Evolutionary conservation across 2,329 filamentous ascomycete genomes (phyloP), one percentile per base, ranked within the genome.

Genomic region (Xylaria sp.): DNA sequence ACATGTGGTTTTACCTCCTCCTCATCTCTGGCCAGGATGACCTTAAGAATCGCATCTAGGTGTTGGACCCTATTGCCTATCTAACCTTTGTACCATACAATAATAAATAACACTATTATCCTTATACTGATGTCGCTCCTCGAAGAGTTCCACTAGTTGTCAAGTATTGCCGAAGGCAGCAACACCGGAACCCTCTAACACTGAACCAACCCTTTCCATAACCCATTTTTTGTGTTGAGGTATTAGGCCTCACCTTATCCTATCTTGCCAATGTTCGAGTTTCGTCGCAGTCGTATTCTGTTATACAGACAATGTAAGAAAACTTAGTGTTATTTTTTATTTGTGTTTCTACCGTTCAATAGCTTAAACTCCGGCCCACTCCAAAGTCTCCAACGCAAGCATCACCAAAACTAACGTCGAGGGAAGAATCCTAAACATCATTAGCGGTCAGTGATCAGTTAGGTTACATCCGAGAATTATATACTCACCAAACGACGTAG

Each of bases 331-430:
- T 51, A 17, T 17, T 14, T 14, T 27, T 36, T 30, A 12, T 7
- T 1, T 17, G 21, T 30, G 8, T 7, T 1, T 17, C 19, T 21
- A n/a, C 27, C 2, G 6, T 32, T 14, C n/a, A 17, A 21, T 17
- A 8, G 11, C 32, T 56, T 65, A 67, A 24, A 60, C 42, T 9
- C 54, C 76, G 75, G 94, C 92, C 95, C 95, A 98, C 77, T 97
- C 92, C 4, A 98, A 90, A 1, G 96, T 94, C 80, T 98, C 94
- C 58, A 99, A 85, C 21, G 95, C 96, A 77, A 92, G 88, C 88
- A 98, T 92, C 63, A 99, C 96, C 51, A 98, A 86, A 42, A 97
- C 78, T 50, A 99, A 86, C 1, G 96, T 99, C 47, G 93, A 97
- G 1, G 96, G 96, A 59, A 99, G 86, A 74, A 99, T 98, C 90